Evolutionary conservation across 768 basidiomycete genomes (phyloP).

Genomic region (Pisolithus microcarpus): DNA sequence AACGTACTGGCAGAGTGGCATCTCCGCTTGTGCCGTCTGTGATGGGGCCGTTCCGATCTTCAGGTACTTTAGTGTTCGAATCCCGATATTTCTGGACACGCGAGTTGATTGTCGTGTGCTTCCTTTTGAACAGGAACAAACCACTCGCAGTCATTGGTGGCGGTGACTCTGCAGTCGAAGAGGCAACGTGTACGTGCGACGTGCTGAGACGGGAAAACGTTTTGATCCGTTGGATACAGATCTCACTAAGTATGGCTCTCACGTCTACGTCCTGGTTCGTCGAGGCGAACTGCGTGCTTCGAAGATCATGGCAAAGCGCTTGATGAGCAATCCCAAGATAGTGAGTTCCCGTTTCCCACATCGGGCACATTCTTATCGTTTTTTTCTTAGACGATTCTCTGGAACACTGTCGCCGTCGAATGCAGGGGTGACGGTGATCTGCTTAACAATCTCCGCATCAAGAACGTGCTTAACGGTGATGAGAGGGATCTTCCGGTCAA

Average conservation of each 20-base stretch:
- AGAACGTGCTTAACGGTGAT: slow-evolving; percentile 74
- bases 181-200: slow-evolving; percentile 83
- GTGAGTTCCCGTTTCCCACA: slow-evolving; percentile 34
- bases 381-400: slow-evolving; percentile 66
- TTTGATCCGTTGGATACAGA: slow-evolving; percentile 36
- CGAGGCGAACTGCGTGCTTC: slow-evolving; percentile 89
- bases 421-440: slow-evolving; percentile 95
- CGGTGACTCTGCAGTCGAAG: slow-evolving; percentile 96
- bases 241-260: slow-evolving; percentile 92
- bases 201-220: background rate
- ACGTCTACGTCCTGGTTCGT: slow-evolving; percentile 94
- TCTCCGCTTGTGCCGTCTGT: slow-evolving; percentile 97
- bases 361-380: background rate
- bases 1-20: slow-evolving; percentile 97
- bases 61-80: slow-evolving; percentile 38
- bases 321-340: slow-evolving; percentile 85
- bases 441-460: slow-evolving; percentile 76
- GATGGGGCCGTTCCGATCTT: slow-evolving; percentile 99
- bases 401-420: slow-evolving; percentile 91
- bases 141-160: slow-evolving; percentile 96
- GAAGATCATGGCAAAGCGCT: slow-evolving; percentile 96
- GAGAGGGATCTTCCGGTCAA: slow-evolving; percentile 79
- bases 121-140: slow-evolving; percentile 57
- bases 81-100: background rate
- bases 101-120: background rate